A percentile compares a stretch with the other conserved stretches of the same genome.
Evolutionary conservation across 805 yeast genomes (phyloP).

Genomic region (Yamadazyma laniorum): DNA sequence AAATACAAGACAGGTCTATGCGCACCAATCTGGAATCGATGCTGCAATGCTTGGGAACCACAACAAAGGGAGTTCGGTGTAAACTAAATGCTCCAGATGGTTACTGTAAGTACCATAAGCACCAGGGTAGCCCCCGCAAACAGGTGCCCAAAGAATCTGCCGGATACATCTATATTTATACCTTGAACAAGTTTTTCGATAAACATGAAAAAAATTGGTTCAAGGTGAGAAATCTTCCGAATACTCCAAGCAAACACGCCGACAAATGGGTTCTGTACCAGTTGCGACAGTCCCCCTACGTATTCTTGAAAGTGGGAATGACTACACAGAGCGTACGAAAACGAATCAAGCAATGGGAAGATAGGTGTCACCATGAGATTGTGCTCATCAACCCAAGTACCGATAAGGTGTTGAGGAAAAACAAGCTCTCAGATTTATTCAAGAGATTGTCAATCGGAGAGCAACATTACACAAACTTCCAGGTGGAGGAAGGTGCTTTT

Average conservation of each 20-base stretch:
- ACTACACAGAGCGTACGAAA: constrained; percentile 45
- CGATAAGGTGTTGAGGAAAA: constrained; percentile 5
- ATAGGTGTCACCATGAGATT: constrained; percentile 48
- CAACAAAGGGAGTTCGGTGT: constrained; percentile 41
- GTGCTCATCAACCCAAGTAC: constrained; percentile 34
- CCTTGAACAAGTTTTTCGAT: constrained; percentile 39
- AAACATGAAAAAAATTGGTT: constrained; percentile 26
- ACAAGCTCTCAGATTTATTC: constrained; percentile 6
- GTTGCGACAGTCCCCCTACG: constrained; percentile 33
- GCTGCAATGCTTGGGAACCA: constrained; percentile 41
- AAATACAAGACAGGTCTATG: too few relatives aligned
- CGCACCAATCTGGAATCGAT: too few relatives aligned
- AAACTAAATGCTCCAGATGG: constrained; percentile 22
- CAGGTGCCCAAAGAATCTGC: constrained; percentile 7
- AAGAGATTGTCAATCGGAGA: constrained; percentile 3
- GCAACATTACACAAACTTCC: constrained; percentile 17
- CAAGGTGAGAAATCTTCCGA: constrained; percentile 32
- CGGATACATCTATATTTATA: constrained; percentile 53
- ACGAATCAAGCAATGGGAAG: constrained; percentile 52
- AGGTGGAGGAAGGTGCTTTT: constrained; percentile 39
- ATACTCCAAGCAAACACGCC: constrained; percentile 14
- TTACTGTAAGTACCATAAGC: constrained; percentile 36
- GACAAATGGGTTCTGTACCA: constrained; percentile 34
- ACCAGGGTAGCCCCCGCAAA: neutral
- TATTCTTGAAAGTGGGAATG: constrained; percentile 53